Conservation (phyloP, 352 stramenopile species). For the Blastocystis sp. region DNA sequence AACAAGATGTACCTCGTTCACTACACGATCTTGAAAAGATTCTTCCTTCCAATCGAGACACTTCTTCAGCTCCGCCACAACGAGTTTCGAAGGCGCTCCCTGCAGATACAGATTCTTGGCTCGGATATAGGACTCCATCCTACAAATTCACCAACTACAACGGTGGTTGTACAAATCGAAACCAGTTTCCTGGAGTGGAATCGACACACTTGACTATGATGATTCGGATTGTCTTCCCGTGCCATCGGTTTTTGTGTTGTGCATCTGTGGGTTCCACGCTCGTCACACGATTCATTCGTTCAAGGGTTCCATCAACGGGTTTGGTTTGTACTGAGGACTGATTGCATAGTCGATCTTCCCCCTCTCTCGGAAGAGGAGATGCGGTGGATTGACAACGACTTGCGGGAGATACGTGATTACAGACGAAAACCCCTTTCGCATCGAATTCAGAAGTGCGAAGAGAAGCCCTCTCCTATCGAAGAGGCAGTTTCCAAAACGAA, state of each 20-base stretch:
- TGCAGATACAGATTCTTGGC: conserved; percentile 3
- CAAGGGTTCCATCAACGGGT: neutral
- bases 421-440: neutral
- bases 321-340: neutral
- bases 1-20: neutral
- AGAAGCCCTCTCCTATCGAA: no score
- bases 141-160: neutral
- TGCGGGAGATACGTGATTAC: neutral
- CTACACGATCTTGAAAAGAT: conserved; percentile 30
- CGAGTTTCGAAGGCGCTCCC: neutral
- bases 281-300: neutral
- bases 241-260: neutral
- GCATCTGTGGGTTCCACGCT: no score
- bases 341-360: neutral
- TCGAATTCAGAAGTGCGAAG: neutral
- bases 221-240: no score
- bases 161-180: neutral
- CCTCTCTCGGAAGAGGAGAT: neutral
- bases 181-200: no score
- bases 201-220: no score
- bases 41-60: conserved; percentile 15
- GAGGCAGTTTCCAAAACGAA: neutral
- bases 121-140: conserved; percentile 11
- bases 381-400: neutral
- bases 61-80: neutral